Base-by-base conservation (phyloP, 75 land plant genomes). In the Isoetes taiwanensis region DNA sequence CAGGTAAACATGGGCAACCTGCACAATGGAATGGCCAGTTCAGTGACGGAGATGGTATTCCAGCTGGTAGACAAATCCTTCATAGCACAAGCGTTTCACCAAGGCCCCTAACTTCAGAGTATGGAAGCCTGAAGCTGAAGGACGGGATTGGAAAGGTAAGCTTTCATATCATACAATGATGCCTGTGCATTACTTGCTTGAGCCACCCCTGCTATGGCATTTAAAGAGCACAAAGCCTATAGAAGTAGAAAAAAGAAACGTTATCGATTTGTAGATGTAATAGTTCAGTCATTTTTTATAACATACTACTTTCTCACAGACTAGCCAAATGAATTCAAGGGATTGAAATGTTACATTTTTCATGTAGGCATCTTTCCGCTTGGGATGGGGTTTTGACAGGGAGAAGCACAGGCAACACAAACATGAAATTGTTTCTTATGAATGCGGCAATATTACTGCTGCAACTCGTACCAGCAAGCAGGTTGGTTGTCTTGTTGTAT, bases 381-480 rank as follows among this genome's bases (percentile, higher is more conserved):
- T 93, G 52, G 58, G 78, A 38, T 87, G 95, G 98, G 72, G 78
- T 33, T 70, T 75, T 57, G 76, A 75, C 38, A 83, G 80, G 34
- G 79, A 62, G 1, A 73, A 73, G 32, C 68, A 72, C 54, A 72
- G 72, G 42, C 83, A 74, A 63, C 88, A 87, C 58, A 81, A 84
- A 67, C 98, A 87, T 69, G 96, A 88, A 8, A 55, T 87, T 43
- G 98, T 93, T 41, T 93, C 95, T 19, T 87, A 82, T 79, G 95
- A 83, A 57, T 76, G 64, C 43, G 98, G 98, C 43, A 66, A 93
- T 56, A 93, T 93, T 48, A 87, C 78, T 3, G 78, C 96, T 30
- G 81, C 76, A 56, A 78, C 74, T 23, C 84, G 95, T 54, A 84
- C 81, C 61, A 88, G 72, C 71, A 93, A 78, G 56, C 90, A 93